These are phyloP conservation scores for Naegleria fowleri DNA, from an alignment of 208 protist species.

Conservation along the genomic window DNA sequence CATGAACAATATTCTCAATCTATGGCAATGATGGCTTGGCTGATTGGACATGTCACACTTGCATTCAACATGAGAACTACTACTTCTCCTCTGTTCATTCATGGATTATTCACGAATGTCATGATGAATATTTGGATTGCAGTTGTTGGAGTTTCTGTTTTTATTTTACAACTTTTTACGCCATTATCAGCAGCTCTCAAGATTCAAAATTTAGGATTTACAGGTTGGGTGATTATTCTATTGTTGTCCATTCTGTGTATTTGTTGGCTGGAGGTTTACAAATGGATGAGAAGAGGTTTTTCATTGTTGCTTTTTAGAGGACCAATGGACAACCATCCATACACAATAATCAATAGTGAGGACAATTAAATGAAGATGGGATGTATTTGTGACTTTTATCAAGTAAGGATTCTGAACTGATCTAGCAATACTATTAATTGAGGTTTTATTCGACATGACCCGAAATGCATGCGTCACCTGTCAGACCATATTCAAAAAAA, in stretches of 20 bases:
- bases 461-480: too few relatives aligned
- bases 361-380: too few relatives aligned
- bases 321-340: too few relatives aligned
- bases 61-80: not conserved
- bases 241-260: not conserved
- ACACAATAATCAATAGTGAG: too few relatives aligned
- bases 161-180: not conserved
- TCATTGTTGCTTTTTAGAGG: too few relatives aligned
- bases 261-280: not conserved
- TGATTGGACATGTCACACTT: not conserved
- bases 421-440: too few relatives aligned
- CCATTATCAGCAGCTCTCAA: not conserved
- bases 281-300: not conserved
- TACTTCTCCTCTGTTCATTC: not conserved
- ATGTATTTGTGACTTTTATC: too few relatives aligned
- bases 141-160: not conserved
- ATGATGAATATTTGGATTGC: not conserved
- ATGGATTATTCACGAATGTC: not conserved
- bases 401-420: too few relatives aligned
- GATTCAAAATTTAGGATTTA: not conserved
- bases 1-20: not conserved
- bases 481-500: too few relatives aligned
- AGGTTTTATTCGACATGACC: too few relatives aligned
- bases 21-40: not conserved
- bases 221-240: not conserved